Evolutionary conservation across 345 rosid genomes (phyloP), one percentile per base, ranked within the genome.

Genomic region (Aurinia saxatilis): DNA sequence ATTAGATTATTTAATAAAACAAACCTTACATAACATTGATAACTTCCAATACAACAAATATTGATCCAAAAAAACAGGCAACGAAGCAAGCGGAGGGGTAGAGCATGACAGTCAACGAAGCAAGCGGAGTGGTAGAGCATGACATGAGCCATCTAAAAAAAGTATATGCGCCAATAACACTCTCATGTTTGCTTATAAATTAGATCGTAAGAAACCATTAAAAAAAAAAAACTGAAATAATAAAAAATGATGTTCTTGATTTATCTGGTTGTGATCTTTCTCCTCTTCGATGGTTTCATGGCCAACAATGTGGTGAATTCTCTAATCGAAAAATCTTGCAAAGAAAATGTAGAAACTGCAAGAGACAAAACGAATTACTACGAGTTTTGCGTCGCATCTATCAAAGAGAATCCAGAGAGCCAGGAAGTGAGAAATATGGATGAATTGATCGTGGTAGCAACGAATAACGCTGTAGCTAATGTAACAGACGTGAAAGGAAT

Each of bases 341-440:
- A 48, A 10, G 16, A 76, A 50, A 74, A 71, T 8, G 61, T 79
- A n/a, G 38, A 25, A 12, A 0, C 40, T 49, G 16, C 71, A 63
- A 30, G 50, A 36, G 7, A 30, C 70, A 5, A 6, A 27, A 7
- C 4, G 67, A 25, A 9, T 50, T 52, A 17, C 41, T 44, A 12
- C 11, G 56, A 65, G 3, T 73, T 79, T 9, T 82, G 81, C 12
- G 54, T 79, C 21, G 50, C 66, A 10, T 38, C 33, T 12, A 31
- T 82, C 1, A 46, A 63, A 52, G 58, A 38, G 44, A 65, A 67
- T 12, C 74, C 81, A 9, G 56, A 48, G 8, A 66, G 63, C 65
- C 49, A 68, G n/a, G 65, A 47, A 0, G 60, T 68, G 13, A 59
- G 3, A 44, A 64, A 39, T 65, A 50, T 57, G 10, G 62, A 59